A percentile compares a stretch with the other conserved stretches of the same genome.
Conservation (phyloP, 2,329 filamentous ascomycete genomes). For the Claviceps maximensis region DNA sequence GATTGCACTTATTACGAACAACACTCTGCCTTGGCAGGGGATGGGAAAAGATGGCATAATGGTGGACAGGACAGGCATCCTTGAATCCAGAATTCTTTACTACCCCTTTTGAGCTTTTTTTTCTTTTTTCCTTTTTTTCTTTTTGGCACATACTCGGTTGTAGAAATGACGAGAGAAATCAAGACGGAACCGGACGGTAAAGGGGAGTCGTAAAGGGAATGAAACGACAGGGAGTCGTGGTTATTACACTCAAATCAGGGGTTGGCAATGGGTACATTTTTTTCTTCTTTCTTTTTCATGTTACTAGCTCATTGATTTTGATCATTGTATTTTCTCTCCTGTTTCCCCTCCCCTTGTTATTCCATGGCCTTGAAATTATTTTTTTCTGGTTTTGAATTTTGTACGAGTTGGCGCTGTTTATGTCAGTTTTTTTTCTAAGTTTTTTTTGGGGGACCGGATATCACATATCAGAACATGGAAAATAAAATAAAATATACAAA, state of each 20-base stretch:
- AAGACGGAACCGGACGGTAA: not conserved
- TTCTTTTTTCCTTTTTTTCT: too few species aligned
- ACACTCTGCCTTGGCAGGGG: not conserved
- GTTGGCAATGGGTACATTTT: slow-evolving; percentile 4
- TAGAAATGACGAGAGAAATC: not conserved
- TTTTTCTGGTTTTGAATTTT: not conserved
- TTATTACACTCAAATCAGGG: not conserved
- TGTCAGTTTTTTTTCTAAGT: not conserved
- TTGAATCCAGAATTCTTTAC: not conserved
- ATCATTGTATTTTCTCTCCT: not conserved
- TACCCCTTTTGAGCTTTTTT: not conserved
- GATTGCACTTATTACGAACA: slow-evolving; percentile 18
- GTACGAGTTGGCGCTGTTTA: not conserved
- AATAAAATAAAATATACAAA: not conserved
- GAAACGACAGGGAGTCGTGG: slow-evolving; percentile 4
- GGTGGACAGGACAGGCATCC: slow-evolving; percentile 6
- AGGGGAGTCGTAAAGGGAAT: not conserved
- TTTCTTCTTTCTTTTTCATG: not conserved
- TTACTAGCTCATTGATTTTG: not conserved
- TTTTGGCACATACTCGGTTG: slow-evolving; percentile 9
- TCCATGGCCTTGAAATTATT: not conserved
- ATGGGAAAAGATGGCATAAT: slow-evolving; percentile 1
- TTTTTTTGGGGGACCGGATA: not conserved
- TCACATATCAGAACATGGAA: not conserved
- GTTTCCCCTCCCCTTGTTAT: not conserved